These are phyloP conservation scores for Lasiodiplodia gonubiensis DNA, from an alignment of 2,329 filamentous ascomycete genomes.

Conservation along the genomic window DNA sequence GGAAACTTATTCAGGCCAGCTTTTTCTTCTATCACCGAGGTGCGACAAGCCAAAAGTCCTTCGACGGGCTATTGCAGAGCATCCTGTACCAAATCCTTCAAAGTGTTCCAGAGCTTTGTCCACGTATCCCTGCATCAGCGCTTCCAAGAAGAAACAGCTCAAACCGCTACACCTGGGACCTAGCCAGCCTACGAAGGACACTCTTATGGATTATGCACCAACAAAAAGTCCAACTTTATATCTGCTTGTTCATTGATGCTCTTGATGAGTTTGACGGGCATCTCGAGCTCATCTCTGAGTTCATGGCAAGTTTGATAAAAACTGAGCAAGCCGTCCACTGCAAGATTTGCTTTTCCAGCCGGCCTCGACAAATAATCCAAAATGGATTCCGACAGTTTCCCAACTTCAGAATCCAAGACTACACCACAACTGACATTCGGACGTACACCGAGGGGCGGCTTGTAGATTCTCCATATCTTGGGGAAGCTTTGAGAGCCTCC, in stretches of 20 bases:
- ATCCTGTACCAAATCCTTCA: constrained; percentile 43
- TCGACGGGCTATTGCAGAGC: constrained; percentile 48
- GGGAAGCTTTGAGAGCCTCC: neutral
- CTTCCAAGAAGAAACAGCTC: no score
- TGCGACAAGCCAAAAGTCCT: constrained; percentile 47
- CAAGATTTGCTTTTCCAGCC: constrained; percentile 28
- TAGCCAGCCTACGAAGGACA: neutral
- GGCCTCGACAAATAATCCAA: constrained; percentile 30
- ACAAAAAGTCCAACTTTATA: neutral
- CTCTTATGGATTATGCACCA: neutral
- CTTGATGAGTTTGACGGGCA: constrained; percentile 16
- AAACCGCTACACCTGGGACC: neutral
- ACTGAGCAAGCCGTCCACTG: neutral
- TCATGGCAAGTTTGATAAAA: neutral
- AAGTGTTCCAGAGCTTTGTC: neutral
- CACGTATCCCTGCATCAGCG: neutral
- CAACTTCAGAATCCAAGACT: constrained; percentile 29
- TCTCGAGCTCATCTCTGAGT: neutral
- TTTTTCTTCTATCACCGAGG: constrained; percentile 55
- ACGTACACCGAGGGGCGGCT: constrained; percentile 27
- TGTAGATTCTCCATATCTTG: neutral
- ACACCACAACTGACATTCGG: constrained; percentile 31
- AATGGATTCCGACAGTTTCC: constrained; percentile 25
- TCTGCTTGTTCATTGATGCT: constrained; percentile 18
- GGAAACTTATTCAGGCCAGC: constrained; percentile 39